phyloP scores from a whole-genome alignment of 805 yeast genomes.

The Lachancea fermentati region DNA sequence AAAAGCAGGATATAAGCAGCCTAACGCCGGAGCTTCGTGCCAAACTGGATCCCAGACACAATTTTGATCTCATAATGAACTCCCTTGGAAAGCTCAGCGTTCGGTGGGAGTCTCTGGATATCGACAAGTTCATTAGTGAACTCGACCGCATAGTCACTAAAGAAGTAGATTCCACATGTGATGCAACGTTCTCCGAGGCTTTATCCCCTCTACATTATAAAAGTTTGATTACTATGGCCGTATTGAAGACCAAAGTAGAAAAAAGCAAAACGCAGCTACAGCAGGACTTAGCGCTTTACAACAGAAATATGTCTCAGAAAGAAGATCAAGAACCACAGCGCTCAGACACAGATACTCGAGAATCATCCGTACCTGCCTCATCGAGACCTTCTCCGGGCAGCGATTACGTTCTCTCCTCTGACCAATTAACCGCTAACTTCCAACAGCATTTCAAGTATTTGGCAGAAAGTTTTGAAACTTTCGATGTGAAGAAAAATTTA shows the following conservation, averaged over 20 bases:
- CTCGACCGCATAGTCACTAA: conserved; percentile 8
- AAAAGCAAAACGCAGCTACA: conserved; percentile 16
- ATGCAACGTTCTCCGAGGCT: conserved; percentile 3
- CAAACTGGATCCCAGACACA: conserved; percentile 2
- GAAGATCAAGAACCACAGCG: neutral
- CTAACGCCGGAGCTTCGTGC: neutral
- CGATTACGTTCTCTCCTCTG: conserved; percentile 6
- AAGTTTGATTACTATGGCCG: conserved; percentile 22
- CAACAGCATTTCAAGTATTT: conserved; percentile 25
- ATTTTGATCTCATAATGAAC: conserved; percentile 1
- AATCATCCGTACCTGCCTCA: neutral
- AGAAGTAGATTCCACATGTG: neutral
- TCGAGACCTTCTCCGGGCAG: neutral
- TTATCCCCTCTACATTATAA: conserved; percentile 11
- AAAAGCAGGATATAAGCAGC: neutral
- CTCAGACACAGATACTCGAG: neutral
- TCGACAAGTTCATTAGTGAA: conserved; percentile 18
- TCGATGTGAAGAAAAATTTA: conserved; percentile 12
- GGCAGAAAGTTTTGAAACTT: conserved; percentile 28
- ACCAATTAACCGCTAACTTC: conserved; percentile 22
- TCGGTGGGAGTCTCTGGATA: conserved; percentile 18
- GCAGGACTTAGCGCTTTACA: conserved; percentile 11
- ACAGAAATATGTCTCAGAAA: conserved; percentile 7
- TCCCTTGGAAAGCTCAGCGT: conserved; percentile 16
- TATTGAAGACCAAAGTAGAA: conserved; percentile 19